Evolutionary conservation across 345 rosid species (phyloP).

Genomic region (Durio zibethinus): DNA sequence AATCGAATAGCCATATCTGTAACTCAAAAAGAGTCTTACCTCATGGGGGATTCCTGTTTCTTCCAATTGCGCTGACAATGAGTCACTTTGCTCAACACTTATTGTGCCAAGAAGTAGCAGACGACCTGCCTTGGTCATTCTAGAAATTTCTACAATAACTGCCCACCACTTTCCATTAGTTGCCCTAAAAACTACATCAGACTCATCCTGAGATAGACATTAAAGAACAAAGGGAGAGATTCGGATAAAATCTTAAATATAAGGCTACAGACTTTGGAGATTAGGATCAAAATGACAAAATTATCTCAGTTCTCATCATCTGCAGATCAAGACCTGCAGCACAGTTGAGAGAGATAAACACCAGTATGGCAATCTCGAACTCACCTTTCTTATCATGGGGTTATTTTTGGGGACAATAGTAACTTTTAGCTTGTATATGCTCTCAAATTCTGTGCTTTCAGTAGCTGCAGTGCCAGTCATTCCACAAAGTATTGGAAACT

Average conservation of each 20-base stretch:
- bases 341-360: background rate
- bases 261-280: background rate
- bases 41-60: slow-evolving; percentile 90
- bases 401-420: slow-evolving; percentile 96
- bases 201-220: slow-evolving; percentile 73
- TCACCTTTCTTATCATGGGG: slow-evolving; percentile 94
- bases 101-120: slow-evolving; percentile 98
- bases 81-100: slow-evolving; percentile 98
- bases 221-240: slow-evolving; percentile 6
- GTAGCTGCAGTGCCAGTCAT: slow-evolving; percentile 99
- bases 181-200: slow-evolving; percentile 95
- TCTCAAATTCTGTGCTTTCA: slow-evolving; percentile 94
- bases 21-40: slow-evolving; percentile 38
- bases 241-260: background rate
- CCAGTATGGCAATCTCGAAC: slow-evolving; percentile 19
- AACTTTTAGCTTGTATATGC: slow-evolving; percentile 96
- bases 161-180: slow-evolving; percentile 90
- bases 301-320: background rate
- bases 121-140: slow-evolving; percentile 90
- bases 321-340: background rate
- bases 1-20: background rate
- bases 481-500: slow-evolving; percentile 98
- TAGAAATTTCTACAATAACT: slow-evolving; percentile 89
- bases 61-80: slow-evolving; percentile 69
- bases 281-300: background rate